phyloP scores from a whole-genome alignment of 2,329 filamentous ascomycete genomes.

The Didymella arachidicola region DNA sequence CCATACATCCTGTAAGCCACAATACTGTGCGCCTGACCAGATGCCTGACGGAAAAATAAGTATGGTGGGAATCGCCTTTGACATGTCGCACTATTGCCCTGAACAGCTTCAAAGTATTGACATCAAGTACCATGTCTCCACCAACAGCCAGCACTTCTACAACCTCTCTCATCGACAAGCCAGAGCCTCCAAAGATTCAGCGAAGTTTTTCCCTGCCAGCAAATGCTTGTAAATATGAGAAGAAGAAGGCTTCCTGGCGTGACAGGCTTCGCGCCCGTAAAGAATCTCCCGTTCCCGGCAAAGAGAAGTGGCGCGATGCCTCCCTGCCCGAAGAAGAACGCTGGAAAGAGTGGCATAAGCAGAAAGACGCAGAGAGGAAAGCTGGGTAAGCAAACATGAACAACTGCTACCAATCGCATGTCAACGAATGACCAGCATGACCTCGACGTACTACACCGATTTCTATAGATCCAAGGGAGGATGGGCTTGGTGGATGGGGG shows the following conservation, averaged over 20 bases:
- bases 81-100: too few relatives aligned
- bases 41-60: not conserved
- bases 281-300: constrained; percentile 19
- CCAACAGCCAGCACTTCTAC: constrained; percentile 9
- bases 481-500: constrained; percentile 21
- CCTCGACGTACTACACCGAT: constrained; percentile 24
- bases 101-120: too few relatives aligned
- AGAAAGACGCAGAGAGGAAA: constrained; percentile 32
- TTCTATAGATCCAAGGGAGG: constrained; percentile 28
- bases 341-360: constrained; percentile 41
- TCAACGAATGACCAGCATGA: not conserved
- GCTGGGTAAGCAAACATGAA: constrained; percentile 16
- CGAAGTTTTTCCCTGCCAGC: constrained; percentile 11
- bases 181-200: constrained; percentile 2
- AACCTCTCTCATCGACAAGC: constrained; percentile 1
- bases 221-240: not conserved
- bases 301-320: constrained; percentile 36
- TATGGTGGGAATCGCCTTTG: not conserved
- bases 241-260: constrained; percentile 17
- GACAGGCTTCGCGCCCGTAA: constrained; percentile 16
- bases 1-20: constrained; percentile 1
- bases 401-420: too few relatives aligned
- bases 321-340: constrained; percentile 34
- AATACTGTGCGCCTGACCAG: constrained; percentile 2
- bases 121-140: not conserved